Evolutionary conservation across 179 eudicot genomes (phyloP).

Genomic region (Carnegiea gigantea): DNA sequence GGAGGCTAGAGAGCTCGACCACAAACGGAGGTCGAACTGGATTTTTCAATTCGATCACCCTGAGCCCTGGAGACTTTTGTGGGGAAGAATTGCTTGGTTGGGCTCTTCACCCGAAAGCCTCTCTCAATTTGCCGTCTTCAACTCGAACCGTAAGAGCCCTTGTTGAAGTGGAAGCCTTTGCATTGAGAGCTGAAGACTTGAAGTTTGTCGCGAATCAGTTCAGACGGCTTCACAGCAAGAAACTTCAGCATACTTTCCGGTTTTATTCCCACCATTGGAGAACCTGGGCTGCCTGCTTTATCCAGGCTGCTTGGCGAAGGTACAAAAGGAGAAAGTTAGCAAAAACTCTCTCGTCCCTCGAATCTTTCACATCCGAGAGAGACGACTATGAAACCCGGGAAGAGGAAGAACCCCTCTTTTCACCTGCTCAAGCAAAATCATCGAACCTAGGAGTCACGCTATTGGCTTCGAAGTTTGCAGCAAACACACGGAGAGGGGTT

Average conservation of each 20-base stretch:
- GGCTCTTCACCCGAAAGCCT: slow-evolving; percentile 69
- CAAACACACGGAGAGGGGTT: slow-evolving; percentile 76
- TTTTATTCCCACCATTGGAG: slow-evolving; percentile 93
- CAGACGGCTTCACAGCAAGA: slow-evolving; percentile 85
- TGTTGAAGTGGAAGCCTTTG: slow-evolving; percentile 85
- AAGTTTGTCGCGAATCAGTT: slow-evolving; percentile 88
- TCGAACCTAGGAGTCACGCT: slow-evolving; percentile 60
- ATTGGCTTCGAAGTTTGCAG: slow-evolving; percentile 80
- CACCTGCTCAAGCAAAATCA: slow-evolving; percentile 32
- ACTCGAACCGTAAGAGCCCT: slow-evolving; percentile 79
- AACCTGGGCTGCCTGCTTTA: slow-evolving; percentile 92
- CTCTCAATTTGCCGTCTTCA: slow-evolving; percentile 74
- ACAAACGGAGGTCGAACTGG: slow-evolving; percentile 94
- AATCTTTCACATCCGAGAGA: slow-evolving; percentile 53
- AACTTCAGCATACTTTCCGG: slow-evolving; percentile 81
- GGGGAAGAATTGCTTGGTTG: slow-evolving; percentile 77
- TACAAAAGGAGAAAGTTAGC: slow-evolving; percentile 59
- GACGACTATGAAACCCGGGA: slow-evolving; percentile 32
- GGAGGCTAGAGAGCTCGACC: slow-evolving; percentile 81
- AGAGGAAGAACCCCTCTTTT: slow-evolving; percentile 34
- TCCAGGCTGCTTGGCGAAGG: slow-evolving; percentile 89
- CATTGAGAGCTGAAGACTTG: slow-evolving; percentile 79
- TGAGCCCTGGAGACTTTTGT: slow-evolving; percentile 73
- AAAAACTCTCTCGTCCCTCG: slow-evolving; percentile 44
- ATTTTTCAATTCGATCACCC: slow-evolving; percentile 57